These are phyloP conservation scores for Cyclanthera cordifolia DNA, from an alignment of 306 rosid genomes.

Conservation along the genomic window DNA sequence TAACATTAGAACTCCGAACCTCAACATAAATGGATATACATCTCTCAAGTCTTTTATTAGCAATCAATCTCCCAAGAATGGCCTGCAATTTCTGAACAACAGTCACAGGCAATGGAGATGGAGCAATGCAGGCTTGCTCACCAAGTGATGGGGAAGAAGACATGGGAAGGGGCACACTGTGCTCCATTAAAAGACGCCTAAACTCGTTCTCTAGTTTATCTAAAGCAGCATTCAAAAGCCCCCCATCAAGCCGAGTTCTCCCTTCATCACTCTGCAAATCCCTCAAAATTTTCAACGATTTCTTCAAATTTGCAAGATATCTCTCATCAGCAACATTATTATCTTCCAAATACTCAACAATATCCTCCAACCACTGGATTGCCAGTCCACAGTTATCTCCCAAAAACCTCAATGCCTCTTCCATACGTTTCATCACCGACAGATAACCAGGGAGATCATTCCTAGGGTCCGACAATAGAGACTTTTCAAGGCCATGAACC, in stretches of 20 bases:
- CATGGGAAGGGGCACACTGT: conserved; percentile 87
- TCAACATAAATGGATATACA: conserved; percentile 75
- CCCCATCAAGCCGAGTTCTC: conserved; percentile 62
- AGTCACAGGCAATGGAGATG: conserved; percentile 77
- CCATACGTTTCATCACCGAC: conserved; percentile 78
- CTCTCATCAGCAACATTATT: conserved; percentile 58
- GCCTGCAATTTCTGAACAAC: conserved; percentile 78
- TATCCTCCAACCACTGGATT: conserved; percentile 94
- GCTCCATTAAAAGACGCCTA: conserved; percentile 55
- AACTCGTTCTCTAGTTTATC: conserved; percentile 78
- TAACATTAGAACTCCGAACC: conserved; percentile 78
- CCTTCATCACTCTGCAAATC: conserved; percentile 50
- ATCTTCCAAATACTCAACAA: conserved; percentile 90
- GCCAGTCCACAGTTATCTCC: conserved; percentile 88
- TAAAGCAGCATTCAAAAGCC: conserved; percentile 74
- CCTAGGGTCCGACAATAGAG: conserved; percentile 66
- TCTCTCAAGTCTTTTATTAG: conserved; percentile 64
- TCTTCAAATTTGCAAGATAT: conserved; percentile 61
- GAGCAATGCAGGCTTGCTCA: conserved; percentile 85
- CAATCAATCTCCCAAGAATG: conserved; percentile 61
- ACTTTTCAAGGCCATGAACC: conserved; percentile 91
- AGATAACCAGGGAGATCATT: conserved; percentile 74
- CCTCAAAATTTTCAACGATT: conserved; percentile 49
- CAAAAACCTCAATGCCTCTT: conserved; percentile 82
- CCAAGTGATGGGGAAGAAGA: conserved; percentile 21